phyloP scores from a whole-genome alignment of 805 yeast genomes.

The Candida vartiovaarae region DNA sequence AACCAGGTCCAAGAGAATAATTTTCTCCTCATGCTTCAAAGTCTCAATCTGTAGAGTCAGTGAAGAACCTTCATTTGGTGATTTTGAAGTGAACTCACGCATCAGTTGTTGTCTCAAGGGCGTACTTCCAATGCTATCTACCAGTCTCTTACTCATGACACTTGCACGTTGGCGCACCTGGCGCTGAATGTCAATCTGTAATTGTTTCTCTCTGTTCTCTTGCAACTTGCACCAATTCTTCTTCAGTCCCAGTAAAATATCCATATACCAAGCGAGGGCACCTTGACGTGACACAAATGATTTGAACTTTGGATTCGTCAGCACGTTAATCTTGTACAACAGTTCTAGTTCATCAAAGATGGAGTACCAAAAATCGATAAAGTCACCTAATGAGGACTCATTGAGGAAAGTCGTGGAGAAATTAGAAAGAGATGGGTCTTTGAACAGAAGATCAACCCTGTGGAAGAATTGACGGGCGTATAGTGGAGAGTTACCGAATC shows the following conservation, averaged over 20 bases:
- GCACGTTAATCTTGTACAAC: slow-evolving; percentile 46
- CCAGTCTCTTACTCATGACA: slow-evolving; percentile 33
- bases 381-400: slow-evolving; percentile 41
- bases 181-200: slow-evolving; percentile 47
- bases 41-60: slow-evolving; percentile 24
- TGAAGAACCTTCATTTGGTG: slow-evolving; percentile 10
- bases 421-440: slow-evolving; percentile 8
- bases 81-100: slow-evolving; percentile 22
- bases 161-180: slow-evolving; percentile 55
- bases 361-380: slow-evolving; percentile 54
- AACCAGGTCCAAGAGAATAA: slow-evolving; percentile 33
- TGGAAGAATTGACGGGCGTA: slow-evolving; percentile 30
- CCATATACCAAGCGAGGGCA: slow-evolving; percentile 62
- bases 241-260: slow-evolving; percentile 50
- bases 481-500: slow-evolving; percentile 68
- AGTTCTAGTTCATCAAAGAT: slow-evolving; percentile 57
- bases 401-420: slow-evolving; percentile 31
- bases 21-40: slow-evolving; percentile 29
- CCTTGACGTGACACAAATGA: slow-evolving; percentile 48
- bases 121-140: slow-evolving; percentile 19
- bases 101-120: slow-evolving; percentile 25
- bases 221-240: slow-evolving; percentile 39
- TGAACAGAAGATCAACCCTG: slow-evolving; percentile 15
- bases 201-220: slow-evolving; percentile 39
- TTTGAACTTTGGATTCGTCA: slow-evolving; percentile 31